Percentiles rank a stretch among this genome's conserved stretches.
These are phyloP conservation scores for Datura wrightii DNA, from an alignment of 257 asterid genomes.

Conservation along the genomic window DNA sequence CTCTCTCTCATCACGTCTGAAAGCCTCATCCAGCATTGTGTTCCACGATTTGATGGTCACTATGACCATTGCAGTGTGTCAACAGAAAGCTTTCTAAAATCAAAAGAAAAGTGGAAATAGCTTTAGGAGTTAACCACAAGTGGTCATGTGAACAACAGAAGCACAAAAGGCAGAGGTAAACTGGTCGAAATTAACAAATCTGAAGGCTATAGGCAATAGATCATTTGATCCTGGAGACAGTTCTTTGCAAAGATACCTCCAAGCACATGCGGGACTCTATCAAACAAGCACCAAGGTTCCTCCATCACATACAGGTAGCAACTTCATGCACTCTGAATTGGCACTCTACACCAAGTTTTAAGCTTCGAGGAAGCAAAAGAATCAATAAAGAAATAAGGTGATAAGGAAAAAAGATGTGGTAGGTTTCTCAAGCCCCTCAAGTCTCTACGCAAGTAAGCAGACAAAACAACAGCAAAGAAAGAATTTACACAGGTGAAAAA, in stretches of 20 bases:
- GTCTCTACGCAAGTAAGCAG: background rate
- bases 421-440: slow-evolving; percentile 17
- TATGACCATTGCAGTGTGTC: background rate
- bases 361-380: slow-evolving; percentile 7
- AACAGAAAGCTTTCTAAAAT: background rate
- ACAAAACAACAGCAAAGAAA: background rate
- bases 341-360: background rate
- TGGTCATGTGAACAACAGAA: background rate
- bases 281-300: background rate
- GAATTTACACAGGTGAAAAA: background rate
- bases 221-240: background rate
- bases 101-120: background rate
- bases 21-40: background rate
- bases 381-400: background rate
- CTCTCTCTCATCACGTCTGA: background rate
- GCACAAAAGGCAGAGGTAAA: background rate
- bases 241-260: background rate
- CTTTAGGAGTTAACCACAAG: background rate
- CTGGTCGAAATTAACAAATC: background rate
- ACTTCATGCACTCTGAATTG: background rate
- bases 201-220: slow-evolving; percentile 7
- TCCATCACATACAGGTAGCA: background rate
- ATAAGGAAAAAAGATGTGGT: background rate
- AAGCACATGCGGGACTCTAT: background rate
- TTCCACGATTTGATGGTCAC: background rate